Evolutionary conservation across 495 filamentous ascomycete genomes (phyloP).

Genomic region (Beverwykella pulmonaria): DNA sequence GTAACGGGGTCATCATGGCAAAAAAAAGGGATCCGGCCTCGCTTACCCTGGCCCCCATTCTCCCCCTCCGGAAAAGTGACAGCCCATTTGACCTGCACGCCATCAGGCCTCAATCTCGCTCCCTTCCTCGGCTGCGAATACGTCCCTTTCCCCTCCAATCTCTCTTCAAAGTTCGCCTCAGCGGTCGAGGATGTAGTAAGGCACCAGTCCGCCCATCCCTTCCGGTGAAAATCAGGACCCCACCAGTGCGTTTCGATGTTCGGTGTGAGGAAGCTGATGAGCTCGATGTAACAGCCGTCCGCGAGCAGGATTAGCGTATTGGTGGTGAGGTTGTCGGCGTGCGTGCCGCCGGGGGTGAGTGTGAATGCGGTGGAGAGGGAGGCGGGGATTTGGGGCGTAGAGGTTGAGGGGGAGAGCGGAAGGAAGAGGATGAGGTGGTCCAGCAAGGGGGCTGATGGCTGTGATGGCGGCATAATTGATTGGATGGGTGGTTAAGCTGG

Average conservation of each 20-base stretch:
- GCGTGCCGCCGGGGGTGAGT: slow-evolving; percentile 56
- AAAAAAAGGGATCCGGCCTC: slow-evolving; percentile 56
- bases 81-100: slow-evolving; percentile 53
- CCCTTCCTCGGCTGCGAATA: slow-evolving; percentile 45
- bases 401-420: slow-evolving; percentile 48
- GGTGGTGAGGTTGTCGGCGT: slow-evolving; percentile 57
- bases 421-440: slow-evolving; percentile 64
- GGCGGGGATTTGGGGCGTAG: slow-evolving; percentile 43
- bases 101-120: slow-evolving; percentile 51
- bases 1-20: slow-evolving; percentile 56
- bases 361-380: slow-evolving; percentile 58
- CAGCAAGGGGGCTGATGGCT: slow-evolving; percentile 38
- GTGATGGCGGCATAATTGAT: not conserved
- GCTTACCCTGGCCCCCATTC: slow-evolving; percentile 25
- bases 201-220: slow-evolving; percentile 60
- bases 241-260: slow-evolving; percentile 52
- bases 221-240: slow-evolving; percentile 50
- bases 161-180: slow-evolving; percentile 14
- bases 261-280: slow-evolving; percentile 60
- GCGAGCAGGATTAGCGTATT: slow-evolving; percentile 59
- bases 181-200: slow-evolving; percentile 46
- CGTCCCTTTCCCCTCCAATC: slow-evolving; percentile 33
- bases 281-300: slow-evolving; percentile 63
- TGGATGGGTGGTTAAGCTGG: no score
- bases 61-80: slow-evolving; percentile 52